A percentile compares a stretch with the other conserved stretches of the same genome.
Evolutionary conservation across 768 basidiomycete genomes (phyloP).

Genomic region (Hygrocybe punicea): DNA sequence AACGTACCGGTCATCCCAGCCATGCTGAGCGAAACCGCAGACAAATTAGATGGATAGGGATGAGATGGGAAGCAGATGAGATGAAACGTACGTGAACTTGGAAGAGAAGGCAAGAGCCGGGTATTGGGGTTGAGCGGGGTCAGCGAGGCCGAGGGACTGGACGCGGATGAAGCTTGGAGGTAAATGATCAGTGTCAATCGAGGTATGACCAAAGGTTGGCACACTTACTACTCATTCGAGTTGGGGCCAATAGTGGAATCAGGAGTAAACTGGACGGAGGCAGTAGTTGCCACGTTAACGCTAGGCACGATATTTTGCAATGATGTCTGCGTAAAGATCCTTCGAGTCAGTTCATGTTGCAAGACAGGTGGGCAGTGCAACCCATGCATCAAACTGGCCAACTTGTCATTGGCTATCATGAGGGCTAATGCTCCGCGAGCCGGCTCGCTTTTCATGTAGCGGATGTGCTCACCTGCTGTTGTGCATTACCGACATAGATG

Average conservation of each 20-base stretch:
- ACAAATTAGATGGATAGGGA: neutral
- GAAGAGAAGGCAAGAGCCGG: slow-evolving; percentile 73
- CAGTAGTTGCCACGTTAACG: slow-evolving; percentile 50
- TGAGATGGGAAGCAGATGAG: neutral
- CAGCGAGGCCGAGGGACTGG: slow-evolving; percentile 55
- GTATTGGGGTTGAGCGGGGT: slow-evolving; percentile 50
- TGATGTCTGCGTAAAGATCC: slow-evolving; percentile 42
- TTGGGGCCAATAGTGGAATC: slow-evolving; percentile 53
- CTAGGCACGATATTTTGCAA: slow-evolving; percentile 50
- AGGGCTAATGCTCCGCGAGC: too few relatives aligned
- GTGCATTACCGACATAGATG: slow-evolving; percentile 61
- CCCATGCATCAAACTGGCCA: too few relatives aligned
- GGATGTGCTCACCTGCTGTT: slow-evolving; percentile 51
- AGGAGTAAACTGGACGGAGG: slow-evolving; percentile 50
- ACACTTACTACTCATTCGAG: slow-evolving; percentile 54
- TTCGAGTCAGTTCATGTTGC: neutral
- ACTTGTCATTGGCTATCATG: too few relatives aligned
- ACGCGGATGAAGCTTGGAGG: slow-evolving; percentile 69
- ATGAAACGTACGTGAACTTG: slow-evolving; percentile 59
- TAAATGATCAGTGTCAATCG: slow-evolving; percentile 4
- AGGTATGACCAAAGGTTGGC: too few relatives aligned
- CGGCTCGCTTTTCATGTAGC: neutral
- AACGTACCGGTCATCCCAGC: slow-evolving; percentile 70
- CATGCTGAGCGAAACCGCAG: slow-evolving; percentile 43
- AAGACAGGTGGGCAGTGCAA: too few relatives aligned